A percentile compares a stretch with the other conserved stretches of the same genome.
These are phyloP conservation scores for Aspergillus fijiensis DNA, from an alignment of 2,329 filamentous ascomycete species.

Conservation along the genomic window DNA sequence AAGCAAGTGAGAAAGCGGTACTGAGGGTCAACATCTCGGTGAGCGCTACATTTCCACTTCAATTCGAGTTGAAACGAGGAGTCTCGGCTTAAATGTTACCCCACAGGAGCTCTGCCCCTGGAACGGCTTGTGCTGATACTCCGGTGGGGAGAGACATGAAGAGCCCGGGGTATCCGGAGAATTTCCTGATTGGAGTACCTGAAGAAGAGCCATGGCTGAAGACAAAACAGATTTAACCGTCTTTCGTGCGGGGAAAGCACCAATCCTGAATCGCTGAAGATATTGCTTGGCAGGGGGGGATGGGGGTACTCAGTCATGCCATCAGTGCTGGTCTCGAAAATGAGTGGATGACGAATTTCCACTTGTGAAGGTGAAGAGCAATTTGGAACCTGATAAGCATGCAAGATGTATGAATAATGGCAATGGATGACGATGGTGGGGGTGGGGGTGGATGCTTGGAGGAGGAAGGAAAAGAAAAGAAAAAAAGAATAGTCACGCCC, in stretches of 20 bases:
- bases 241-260: not conserved
- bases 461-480: too few species aligned
- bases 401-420: too few species aligned
- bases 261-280: not conserved
- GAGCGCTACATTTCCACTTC: not conserved
- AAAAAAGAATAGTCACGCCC: slow-evolving; percentile 12
- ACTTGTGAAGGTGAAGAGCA: not conserved
- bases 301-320: not conserved
- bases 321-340: not conserved
- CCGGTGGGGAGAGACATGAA: not conserved
- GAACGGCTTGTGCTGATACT: not conserved
- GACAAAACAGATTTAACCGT: not conserved
- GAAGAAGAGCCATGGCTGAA: not conserved
- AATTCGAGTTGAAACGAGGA: not conserved
- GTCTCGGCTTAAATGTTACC: not conserved
- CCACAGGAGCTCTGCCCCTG: not conserved
- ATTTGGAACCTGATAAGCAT: too few species aligned
- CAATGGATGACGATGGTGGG: too few species aligned
- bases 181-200: not conserved
- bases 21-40: not conserved
- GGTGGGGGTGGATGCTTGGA: too few species aligned
- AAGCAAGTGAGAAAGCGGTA: not conserved
- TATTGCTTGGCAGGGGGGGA: not conserved
- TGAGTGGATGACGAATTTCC: too few species aligned
- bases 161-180: not conserved